Conservation (phyloP, 1,284 basidiomycete species). For the Testicularia cyperi region DNA sequence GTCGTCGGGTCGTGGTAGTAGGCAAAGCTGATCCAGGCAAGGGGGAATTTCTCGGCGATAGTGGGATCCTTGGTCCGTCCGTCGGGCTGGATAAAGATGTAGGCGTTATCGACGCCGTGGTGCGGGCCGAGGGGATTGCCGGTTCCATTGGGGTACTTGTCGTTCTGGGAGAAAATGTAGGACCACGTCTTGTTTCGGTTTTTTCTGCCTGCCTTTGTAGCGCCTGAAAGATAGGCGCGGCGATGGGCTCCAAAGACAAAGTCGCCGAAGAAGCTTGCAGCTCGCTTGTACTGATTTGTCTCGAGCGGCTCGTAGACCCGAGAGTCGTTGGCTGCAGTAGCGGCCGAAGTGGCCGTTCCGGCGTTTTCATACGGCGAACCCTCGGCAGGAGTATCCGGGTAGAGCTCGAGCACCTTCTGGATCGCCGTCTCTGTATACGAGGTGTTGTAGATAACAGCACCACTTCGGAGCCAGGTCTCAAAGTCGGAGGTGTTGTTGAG, state of each 20-base stretch:
- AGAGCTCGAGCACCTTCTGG: slow-evolving; percentile 10
- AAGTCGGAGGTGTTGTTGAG: slow-evolving; percentile 16
- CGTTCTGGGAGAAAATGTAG: slow-evolving; percentile 24
- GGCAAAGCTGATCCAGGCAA: slow-evolving; percentile 21
- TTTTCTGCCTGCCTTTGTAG: slow-evolving; percentile 1
- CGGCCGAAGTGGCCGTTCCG: slow-evolving; percentile 10
- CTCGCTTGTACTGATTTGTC: slow-evolving; percentile 28
- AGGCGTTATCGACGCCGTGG: slow-evolving; percentile 18
- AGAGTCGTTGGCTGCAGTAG: slow-evolving; percentile 2
- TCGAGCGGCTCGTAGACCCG: slow-evolving; percentile 11
- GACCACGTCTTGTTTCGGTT: slow-evolving; percentile 15
- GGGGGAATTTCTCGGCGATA: slow-evolving; percentile 13
- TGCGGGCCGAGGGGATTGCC: slow-evolving; percentile 14
- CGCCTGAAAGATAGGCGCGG: slow-evolving; percentile 6
- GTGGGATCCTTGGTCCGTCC: slow-evolving; percentile 13
- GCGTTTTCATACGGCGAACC: slow-evolving; percentile 32
- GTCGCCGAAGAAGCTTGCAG: slow-evolving; percentile 18
- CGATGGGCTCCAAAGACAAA: slow-evolving; percentile 31
- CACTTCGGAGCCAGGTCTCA: slow-evolving; percentile 11
- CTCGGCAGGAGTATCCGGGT: slow-evolving; percentile 16
- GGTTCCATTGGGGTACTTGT: slow-evolving; percentile 14
- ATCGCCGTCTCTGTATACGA: slow-evolving; percentile 20
- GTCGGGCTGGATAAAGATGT: slow-evolving; percentile 16
- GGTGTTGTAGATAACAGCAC: slow-evolving; percentile 24
- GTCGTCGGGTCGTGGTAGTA: slow-evolving; percentile 22